Conservation (phyloP, 1,284 basidiomycete species). For the Wolfiporia cocos region DNA sequence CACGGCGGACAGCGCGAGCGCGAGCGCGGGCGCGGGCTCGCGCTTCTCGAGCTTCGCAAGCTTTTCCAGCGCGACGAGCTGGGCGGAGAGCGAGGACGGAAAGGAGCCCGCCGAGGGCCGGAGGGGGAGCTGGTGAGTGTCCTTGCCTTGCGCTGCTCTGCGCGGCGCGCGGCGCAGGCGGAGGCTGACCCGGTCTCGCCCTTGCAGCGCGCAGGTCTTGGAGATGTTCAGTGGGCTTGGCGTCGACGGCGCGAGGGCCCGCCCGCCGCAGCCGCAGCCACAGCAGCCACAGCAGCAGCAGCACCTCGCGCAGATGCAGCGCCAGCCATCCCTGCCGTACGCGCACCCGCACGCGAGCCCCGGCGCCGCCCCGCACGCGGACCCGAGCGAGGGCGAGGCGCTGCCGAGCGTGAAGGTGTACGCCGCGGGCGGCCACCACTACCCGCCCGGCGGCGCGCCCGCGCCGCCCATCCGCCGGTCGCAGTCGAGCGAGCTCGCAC, state of each 20-base stretch:
- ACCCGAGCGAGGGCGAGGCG: neutral
- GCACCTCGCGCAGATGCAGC: too few relatives aligned
- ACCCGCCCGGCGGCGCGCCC: too few relatives aligned
- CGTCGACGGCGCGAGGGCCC: slow-evolving; percentile 11
- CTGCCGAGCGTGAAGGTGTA: neutral
- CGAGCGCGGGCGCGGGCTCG: slow-evolving; percentile 1
- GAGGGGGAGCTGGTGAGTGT: slow-evolving; percentile 11
- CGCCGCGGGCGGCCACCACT: too few relatives aligned
- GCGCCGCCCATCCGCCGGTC: slow-evolving; percentile 10
- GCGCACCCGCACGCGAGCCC: slow-evolving; percentile 9
- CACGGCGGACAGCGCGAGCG: neutral
- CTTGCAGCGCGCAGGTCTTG: slow-evolving; percentile 18
- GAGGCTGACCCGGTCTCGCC: too few relatives aligned
- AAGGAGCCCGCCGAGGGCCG: slow-evolving; percentile 3
- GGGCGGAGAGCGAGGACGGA: slow-evolving; percentile 7
- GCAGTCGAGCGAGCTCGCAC: slow-evolving; percentile 17
- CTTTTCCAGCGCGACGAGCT: slow-evolving; percentile 15
- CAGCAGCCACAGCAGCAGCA: too few relatives aligned
- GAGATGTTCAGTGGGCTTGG: slow-evolving; percentile 20
- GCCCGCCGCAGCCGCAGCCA: neutral
- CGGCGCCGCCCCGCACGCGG: neutral
- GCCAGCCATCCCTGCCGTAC: neutral
- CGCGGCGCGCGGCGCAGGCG: too few relatives aligned
- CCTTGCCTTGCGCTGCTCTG: neutral
- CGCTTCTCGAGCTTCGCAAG: slow-evolving; percentile 7